Evolutionary conservation across 768 basidiomycete genomes (phyloP).

Genomic region (Trametes villosa): DNA sequence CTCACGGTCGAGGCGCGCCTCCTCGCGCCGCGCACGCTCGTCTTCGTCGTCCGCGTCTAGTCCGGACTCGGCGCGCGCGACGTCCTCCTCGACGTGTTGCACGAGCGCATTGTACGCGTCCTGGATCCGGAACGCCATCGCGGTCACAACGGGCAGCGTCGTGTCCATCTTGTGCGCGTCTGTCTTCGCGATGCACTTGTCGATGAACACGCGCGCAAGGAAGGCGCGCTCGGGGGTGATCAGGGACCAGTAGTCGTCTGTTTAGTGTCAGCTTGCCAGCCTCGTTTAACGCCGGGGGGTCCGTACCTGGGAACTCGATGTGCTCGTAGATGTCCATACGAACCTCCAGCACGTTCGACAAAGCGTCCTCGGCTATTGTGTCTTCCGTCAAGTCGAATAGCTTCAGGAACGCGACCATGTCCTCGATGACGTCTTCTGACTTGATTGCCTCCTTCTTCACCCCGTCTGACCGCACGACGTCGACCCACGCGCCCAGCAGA

Average conservation of each 20-base stretch:
- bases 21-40: constrained; percentile 45
- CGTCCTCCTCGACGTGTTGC: constrained; percentile 42
- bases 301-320: constrained; percentile 68
- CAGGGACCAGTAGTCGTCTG: constrained; percentile 73
- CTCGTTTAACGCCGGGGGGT: neutral
- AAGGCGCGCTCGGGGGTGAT: constrained; percentile 80
- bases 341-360: constrained; percentile 71
- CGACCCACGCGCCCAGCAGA: constrained; percentile 79
- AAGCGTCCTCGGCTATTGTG: constrained; percentile 71
- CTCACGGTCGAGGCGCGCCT: constrained; percentile 54
- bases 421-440: constrained; percentile 34
- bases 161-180: constrained; percentile 66
- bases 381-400: constrained; percentile 65
- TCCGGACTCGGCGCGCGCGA: constrained; percentile 35
- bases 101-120: constrained; percentile 67
- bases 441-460: constrained; percentile 48
- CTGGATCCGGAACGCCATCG: constrained; percentile 77
- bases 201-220: constrained; percentile 81
- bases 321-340: constrained; percentile 67
- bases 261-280: neutral
- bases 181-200: constrained; percentile 68
- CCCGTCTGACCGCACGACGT: constrained; percentile 45
- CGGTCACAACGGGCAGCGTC: constrained; percentile 82
- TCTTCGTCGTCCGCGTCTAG: constrained; percentile 40
- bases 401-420: constrained; percentile 51